Percentiles rank a stretch among this genome's conserved stretches.
phyloP scores from a whole-genome alignment of 2,329 filamentous ascomycete genomes.

The Lasiodiplodia sp. region DNA sequence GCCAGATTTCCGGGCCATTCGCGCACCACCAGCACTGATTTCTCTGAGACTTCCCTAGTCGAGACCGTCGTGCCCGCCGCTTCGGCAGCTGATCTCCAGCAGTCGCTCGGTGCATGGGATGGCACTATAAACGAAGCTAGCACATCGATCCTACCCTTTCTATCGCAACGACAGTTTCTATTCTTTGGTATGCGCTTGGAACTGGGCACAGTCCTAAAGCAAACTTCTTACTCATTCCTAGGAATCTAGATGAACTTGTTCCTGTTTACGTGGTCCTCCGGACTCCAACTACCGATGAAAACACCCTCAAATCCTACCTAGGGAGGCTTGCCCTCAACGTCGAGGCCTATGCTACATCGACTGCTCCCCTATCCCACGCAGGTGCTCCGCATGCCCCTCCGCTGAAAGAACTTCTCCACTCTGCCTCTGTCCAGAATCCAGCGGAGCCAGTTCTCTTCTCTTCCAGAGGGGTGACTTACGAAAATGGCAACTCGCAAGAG shows the following conservation, averaged over 20 bases:
- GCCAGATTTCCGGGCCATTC: conserved; percentile 32
- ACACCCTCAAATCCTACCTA: conserved; percentile 65
- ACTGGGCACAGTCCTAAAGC: conserved; percentile 48
- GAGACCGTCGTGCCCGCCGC: conserved; percentile 49
- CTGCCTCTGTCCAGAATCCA: conserved; percentile 44
- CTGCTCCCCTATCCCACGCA: conserved; percentile 51
- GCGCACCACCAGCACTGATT: conserved; percentile 44
- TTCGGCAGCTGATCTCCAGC: conserved; percentile 45
- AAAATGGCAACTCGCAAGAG: conserved; percentile 25
- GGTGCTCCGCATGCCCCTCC: conserved; percentile 39
- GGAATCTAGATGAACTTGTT: conserved; percentile 73
- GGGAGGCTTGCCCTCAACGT: conserved; percentile 70
- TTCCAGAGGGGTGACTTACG: conserved; percentile 37
- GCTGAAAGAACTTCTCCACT: conserved; percentile 66
- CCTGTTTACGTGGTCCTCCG: conserved; percentile 73
- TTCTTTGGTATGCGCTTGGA: conserved; percentile 70
- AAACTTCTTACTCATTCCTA: conserved; percentile 59
- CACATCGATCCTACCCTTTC: conserved; percentile 60
- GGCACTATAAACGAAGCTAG: conserved; percentile 52
- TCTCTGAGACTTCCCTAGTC: conserved; percentile 48
- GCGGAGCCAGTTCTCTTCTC: conserved; percentile 42
- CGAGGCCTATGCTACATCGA: conserved; percentile 68
- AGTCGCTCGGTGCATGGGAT: conserved; percentile 53
- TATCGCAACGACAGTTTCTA: conserved; percentile 69
- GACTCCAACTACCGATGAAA: conserved; percentile 66